Percentiles rank a stretch among this genome's conserved stretches.
These are phyloP conservation scores for Leucosporidium scottii DNA, from an alignment of 768 basidiomycete genomes.

Conservation along the genomic window DNA sequence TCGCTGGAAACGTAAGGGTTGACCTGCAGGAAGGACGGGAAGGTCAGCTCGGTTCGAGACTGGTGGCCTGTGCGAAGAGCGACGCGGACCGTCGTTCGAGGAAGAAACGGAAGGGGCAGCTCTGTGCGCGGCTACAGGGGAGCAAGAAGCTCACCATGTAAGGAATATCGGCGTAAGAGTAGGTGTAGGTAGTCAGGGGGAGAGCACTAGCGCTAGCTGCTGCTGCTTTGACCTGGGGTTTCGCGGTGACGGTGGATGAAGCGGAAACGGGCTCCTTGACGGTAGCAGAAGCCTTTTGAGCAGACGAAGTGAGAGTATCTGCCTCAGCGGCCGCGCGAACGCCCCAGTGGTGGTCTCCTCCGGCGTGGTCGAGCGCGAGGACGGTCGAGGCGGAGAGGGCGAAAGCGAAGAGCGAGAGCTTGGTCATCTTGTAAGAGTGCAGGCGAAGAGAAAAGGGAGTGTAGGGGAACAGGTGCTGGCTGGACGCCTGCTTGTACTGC, in stretches of 20 bases:
- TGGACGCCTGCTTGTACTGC: too few relatives aligned
- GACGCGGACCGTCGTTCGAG: neutral
- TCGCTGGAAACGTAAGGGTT: neutral
- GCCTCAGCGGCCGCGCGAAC: too few relatives aligned
- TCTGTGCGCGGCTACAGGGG: too few relatives aligned
- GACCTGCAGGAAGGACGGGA: neutral
- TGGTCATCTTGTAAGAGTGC: too few relatives aligned
- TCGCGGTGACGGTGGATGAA: neutral
- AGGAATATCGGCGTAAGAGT: neutral
- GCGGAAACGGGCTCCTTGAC: neutral
- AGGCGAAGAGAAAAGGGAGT: too few relatives aligned
- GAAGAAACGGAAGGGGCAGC: neutral
- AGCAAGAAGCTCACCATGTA: neutral
- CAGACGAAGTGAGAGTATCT: too few relatives aligned
- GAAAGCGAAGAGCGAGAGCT: too few relatives aligned
- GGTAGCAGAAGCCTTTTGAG: too few relatives aligned
- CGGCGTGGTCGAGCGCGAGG: too few relatives aligned
- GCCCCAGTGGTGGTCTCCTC: too few relatives aligned
- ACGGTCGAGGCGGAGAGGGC: too few relatives aligned
- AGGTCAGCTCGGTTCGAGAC: neutral
- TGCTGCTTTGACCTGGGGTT: neutral
- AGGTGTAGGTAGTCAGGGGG: neutral
- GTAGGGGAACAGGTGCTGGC: too few relatives aligned
- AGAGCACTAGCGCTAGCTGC: neutral
- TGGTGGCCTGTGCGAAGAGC: neutral